These are phyloP conservation scores for Rhynchospora breviuscula DNA, from an alignment of 176 grass and related monocot genomes.

Conservation along the genomic window DNA sequence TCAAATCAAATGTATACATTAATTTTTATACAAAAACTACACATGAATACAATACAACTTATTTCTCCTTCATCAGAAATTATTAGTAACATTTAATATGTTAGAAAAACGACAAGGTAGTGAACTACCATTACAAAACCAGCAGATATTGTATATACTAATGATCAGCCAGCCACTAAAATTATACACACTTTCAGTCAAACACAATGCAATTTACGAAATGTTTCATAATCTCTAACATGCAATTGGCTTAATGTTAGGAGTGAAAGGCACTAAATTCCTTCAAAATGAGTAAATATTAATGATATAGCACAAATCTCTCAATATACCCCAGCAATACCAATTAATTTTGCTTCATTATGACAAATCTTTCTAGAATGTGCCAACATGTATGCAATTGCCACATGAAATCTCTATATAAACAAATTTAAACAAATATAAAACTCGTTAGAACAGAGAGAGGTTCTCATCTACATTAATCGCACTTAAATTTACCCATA, in stretches of 20 bases:
- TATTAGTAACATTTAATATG: neutral
- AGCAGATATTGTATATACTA: neutral
- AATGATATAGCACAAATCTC: neutral
- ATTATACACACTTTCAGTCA: neutral
- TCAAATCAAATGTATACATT: neutral
- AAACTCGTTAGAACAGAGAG: neutral
- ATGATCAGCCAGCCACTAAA: neutral
- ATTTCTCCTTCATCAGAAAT: neutral
- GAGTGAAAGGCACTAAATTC: neutral
- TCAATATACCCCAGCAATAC: neutral
- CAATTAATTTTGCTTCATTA: neutral
- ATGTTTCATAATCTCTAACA: neutral
- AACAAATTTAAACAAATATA: neutral
- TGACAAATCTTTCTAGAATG: neutral
- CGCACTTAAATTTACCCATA: neutral
- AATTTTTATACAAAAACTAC: neutral
- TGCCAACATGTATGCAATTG: neutral
- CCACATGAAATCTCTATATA: neutral
- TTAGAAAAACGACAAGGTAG: neutral
- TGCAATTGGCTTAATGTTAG: neutral
- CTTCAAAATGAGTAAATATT: neutral
- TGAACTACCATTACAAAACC: neutral
- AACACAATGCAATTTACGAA: neutral
- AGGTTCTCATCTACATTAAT: neutral
- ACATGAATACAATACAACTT: neutral